Conservation (phyloP, 495 filamentous ascomycete genomes). For the Penicillium odoratum region DNA sequence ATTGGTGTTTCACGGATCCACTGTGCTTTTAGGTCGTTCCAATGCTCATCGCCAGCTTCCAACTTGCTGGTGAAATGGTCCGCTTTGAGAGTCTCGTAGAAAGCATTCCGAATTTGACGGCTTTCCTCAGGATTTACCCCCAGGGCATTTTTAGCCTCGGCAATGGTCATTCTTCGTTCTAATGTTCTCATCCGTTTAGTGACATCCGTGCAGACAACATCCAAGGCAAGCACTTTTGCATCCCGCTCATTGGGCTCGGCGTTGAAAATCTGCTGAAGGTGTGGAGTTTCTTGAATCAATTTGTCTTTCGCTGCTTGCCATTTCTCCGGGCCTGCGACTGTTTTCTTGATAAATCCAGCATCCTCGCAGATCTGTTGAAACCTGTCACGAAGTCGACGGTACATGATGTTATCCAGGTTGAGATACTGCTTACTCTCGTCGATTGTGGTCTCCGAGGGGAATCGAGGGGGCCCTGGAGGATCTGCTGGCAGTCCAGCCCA, state of each 20-base stretch:
- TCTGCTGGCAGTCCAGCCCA: constrained; percentile 75
- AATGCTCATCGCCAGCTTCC: constrained; percentile 69
- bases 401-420: constrained; percentile 60
- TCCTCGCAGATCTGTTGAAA: constrained; percentile 70
- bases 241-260: constrained; percentile 49
- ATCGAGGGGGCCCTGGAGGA: constrained; percentile 71
- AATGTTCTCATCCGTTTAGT: constrained; percentile 73
- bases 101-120: constrained; percentile 61
- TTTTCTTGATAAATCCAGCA: constrained; percentile 70
- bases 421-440: constrained; percentile 74
- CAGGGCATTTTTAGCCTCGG: constrained; percentile 71
- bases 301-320: constrained; percentile 73
- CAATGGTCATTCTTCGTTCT: constrained; percentile 63
- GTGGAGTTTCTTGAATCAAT: constrained; percentile 62
- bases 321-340: constrained; percentile 64
- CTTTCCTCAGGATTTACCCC: constrained; percentile 71
- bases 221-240: constrained; percentile 65
- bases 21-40: constrained; percentile 65
- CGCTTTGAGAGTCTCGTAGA: constrained; percentile 65
- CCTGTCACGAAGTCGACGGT: constrained; percentile 62
- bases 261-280: constrained; percentile 65
- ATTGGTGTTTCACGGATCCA: constrained; percentile 64
- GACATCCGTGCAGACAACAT: constrained; percentile 78
- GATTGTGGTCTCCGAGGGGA: constrained; percentile 78
- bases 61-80: constrained; percentile 74